These are phyloP conservation scores for Pyrenophora seminiperda DNA, from an alignment of 2,329 filamentous ascomycete species.

Conservation along the genomic window DNA sequence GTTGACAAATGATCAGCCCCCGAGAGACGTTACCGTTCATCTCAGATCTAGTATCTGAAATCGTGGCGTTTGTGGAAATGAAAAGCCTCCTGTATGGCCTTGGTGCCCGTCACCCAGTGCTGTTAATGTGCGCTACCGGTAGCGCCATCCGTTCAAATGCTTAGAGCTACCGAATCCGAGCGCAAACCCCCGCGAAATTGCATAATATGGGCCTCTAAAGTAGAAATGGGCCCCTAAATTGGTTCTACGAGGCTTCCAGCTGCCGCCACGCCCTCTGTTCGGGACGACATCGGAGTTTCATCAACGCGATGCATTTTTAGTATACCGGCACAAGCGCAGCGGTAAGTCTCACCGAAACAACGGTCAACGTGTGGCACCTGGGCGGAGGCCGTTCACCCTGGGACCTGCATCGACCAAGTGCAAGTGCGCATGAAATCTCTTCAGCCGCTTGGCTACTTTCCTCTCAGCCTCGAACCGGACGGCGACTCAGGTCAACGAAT, in stretches of 20 bases:
- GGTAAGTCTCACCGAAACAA: conserved; percentile 1
- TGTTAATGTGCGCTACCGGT: conserved; percentile 3
- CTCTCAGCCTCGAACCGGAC: neutral
- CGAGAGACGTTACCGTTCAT: neutral
- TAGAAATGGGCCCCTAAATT: neutral
- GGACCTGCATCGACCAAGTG: neutral
- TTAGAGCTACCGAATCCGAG: neutral
- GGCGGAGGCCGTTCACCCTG: neutral
- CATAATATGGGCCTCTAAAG: neutral
- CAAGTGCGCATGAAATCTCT: conserved; percentile 3
- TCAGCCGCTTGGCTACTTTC: conserved; percentile 6
- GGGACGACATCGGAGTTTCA: neutral
- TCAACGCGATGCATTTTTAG: conserved; percentile 1
- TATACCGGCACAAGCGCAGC: conserved; percentile 5
- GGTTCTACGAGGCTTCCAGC: neutral
- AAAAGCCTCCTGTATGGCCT: neutral
- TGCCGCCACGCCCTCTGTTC: neutral
- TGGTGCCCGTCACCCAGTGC: neutral
- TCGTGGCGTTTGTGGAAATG: neutral
- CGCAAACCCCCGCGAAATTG: conserved; percentile 1
- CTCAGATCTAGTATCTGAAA: too few species aligned
- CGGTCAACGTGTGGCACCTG: conserved; percentile 3
- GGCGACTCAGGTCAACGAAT: neutral
- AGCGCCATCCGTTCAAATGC: conserved; percentile 4
- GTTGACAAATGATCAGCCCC: neutral